phyloP scores from a whole-genome alignment of 768 basidiomycete genomes.

The Pluteus cervinus region DNA sequence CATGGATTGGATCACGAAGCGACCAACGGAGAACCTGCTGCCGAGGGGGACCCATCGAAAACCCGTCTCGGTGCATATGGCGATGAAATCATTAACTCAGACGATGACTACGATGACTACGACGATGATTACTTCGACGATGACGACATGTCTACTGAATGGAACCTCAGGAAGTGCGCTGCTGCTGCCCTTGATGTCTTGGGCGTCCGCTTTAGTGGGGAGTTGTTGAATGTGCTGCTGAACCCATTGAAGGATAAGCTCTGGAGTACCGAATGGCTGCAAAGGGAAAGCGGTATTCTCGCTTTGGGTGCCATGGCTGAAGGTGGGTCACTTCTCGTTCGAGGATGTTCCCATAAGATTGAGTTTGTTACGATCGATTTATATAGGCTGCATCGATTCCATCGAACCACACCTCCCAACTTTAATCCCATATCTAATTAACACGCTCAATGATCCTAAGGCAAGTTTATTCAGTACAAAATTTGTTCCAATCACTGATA shows the following conservation, averaged over 20 bases:
- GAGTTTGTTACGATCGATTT: slow-evolving; percentile 7
- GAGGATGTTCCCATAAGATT: background rate
- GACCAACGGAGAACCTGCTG: slow-evolving; percentile 28
- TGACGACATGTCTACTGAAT: slow-evolving; percentile 95
- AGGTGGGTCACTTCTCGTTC: slow-evolving; percentile 47
- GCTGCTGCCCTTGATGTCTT: slow-evolving; percentile 97
- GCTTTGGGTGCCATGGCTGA: slow-evolving; percentile 98
- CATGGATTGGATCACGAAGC: slow-evolving; percentile 65
- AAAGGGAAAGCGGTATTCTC: slow-evolving; percentile 91
- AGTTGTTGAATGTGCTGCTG: slow-evolving; percentile 83
- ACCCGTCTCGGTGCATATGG: slow-evolving; percentile 61
- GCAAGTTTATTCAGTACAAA: slow-evolving; percentile 32
- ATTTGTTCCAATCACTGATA: slow-evolving; percentile 7
- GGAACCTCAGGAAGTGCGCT: slow-evolving; percentile 98
- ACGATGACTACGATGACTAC: slow-evolving; percentile 86
- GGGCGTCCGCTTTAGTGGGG: slow-evolving; percentile 87
- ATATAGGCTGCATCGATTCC: slow-evolving; percentile 87
- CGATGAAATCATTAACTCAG: slow-evolving; percentile 76
- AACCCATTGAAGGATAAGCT: slow-evolving; percentile 89
- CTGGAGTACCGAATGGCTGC: slow-evolving; percentile 90
- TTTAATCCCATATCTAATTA: slow-evolving; percentile 88
- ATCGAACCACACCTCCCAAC: slow-evolving; percentile 94
- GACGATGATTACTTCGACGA: slow-evolving; percentile 89
- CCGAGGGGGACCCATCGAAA: slow-evolving; percentile 32
- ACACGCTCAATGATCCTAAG: slow-evolving; percentile 87